Evolutionary conservation across 176 grass and related monocot genomes (phyloP), one percentile per base, ranked within the genome.

Genomic region (Saccharum spontaneum): DNA sequence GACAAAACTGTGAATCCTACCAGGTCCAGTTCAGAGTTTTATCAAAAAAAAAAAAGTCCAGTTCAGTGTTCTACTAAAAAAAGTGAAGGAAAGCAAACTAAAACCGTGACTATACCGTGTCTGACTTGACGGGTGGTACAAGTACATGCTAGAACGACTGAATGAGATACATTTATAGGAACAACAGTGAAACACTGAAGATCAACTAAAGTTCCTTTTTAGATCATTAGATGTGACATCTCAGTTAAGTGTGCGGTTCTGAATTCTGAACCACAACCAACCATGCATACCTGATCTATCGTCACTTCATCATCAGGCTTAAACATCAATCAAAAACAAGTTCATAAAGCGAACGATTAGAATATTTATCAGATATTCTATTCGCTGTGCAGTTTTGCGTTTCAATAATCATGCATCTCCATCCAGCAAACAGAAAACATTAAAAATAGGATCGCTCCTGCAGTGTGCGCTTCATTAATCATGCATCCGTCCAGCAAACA

Each of bases 21-120:
- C 10, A 30, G 67, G 52, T 79, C 14, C 13, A 6, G 17, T 60
- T 74, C 26, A 15, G 14, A 16, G 8, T 69, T 45, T 8, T 1
- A 49, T 67, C 2, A 24, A 37, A 76, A 70, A 48, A 79, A 68
- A 2, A 28, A 28, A 1, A 28, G 28, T 28, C 28, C 28, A 28
- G 28, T 28, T 28, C 28, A 28, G 4, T 49, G 8, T 69, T 45
- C 11, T 1, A 39, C 59, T 63, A 38, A 38, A 38, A 38, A 44
- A 76, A 71, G 41, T 5, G 10, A 48, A 84, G 12, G 15, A 50
- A 54, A 76, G 26, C 9, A 67, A 81, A 85, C 61, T 70, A 16
- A 75, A 76, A 41, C 17, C 57, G 84, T 79, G 41, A 70, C 23
- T 5, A 71, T 3, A 75, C 2, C 17, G 33, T 26, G 46, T 52